These are phyloP conservation scores for Emmonsia crescens DNA, from an alignment of 2,329 filamentous ascomycete species.

Conservation along the genomic window DNA sequence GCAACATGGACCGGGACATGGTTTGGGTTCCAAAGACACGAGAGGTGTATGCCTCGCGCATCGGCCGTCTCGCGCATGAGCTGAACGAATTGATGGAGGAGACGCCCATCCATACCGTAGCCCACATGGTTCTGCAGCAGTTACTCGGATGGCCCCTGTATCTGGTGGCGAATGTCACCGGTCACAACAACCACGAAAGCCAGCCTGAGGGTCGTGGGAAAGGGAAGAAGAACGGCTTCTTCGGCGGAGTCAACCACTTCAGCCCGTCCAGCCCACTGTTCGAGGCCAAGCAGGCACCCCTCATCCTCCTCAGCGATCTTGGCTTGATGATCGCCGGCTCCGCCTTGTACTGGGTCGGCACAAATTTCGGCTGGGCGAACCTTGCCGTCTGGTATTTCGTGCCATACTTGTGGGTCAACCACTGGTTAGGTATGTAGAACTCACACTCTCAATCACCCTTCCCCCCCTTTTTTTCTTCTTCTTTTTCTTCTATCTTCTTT, in stretches of 20 bases:
- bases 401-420: slow-evolving; percentile 96
- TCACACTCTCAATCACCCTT: background rate
- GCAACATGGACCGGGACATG: slow-evolving; percentile 96
- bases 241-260: slow-evolving; percentile 89
- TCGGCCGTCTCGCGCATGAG: slow-evolving; percentile 69
- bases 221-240: slow-evolving; percentile 77
- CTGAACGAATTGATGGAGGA: slow-evolving; percentile 85
- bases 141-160: slow-evolving; percentile 89
- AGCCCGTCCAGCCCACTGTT: slow-evolving; percentile 78
- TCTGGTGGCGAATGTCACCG: slow-evolving; percentile 81
- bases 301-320: slow-evolving; percentile 78
- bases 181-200: slow-evolving; percentile 86
- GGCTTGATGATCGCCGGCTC: slow-evolving; percentile 57
- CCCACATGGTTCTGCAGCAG: slow-evolving; percentile 71
- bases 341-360: slow-evolving; percentile 57
- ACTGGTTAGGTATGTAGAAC: slow-evolving; percentile 78
- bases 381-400: slow-evolving; percentile 89
- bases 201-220: slow-evolving; percentile 88
- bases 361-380: slow-evolving; percentile 73
- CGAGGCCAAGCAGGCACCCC: slow-evolving; percentile 78
- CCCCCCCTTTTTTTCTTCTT: background rate
- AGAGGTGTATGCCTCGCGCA: slow-evolving; percentile 62
- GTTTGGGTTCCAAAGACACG: slow-evolving; percentile 94
- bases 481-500: background rate
- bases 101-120: slow-evolving; percentile 72